A percentile compares a stretch with the other conserved stretches of the same genome.
Evolutionary conservation across 805 yeast species (phyloP).

Genomic region (Saccharomycopsis sp.): DNA sequence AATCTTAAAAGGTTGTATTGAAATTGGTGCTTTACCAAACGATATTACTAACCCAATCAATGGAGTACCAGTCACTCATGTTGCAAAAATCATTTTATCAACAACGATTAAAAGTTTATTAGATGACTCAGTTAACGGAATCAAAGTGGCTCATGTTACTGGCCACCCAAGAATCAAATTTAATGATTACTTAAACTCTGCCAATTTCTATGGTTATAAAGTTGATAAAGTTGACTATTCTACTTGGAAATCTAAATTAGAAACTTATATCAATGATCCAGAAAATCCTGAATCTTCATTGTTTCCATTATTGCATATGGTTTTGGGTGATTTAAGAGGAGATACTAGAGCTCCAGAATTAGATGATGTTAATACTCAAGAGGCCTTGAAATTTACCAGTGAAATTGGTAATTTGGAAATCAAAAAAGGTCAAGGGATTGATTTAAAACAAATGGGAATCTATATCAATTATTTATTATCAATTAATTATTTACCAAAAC

Average conservation of each 20-base stretch:
- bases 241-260: conserved; percentile 70
- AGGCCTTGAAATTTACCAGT: conserved; percentile 52
- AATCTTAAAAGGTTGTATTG: conserved; percentile 90
- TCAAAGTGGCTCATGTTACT: conserved; percentile 89
- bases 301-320: conserved; percentile 90
- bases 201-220: conserved; percentile 63
- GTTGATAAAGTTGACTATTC: conserved; percentile 56
- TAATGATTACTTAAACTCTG: conserved; percentile 59
- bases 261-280: conserved; percentile 63
- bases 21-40: conserved; percentile 68
- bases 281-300: conserved; percentile 61
- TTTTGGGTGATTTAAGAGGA: conserved; percentile 82
- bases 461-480: conserved; percentile 73
- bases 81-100: conserved; percentile 83
- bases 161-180: conserved; percentile 89
- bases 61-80: conserved; percentile 98
- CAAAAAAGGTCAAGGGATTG: conserved; percentile 77
- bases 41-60: conserved; percentile 80
- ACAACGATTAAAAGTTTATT: conserved; percentile 33
- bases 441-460: conserved; percentile 50
- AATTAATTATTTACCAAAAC: conserved; percentile 63
- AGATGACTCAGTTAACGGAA: conserved; percentile 33
- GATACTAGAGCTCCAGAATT: conserved; percentile 92
- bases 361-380: conserved; percentile 75
- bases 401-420: conserved; percentile 16